A percentile compares a stretch with the other conserved stretches of the same genome.
Conservation (phyloP, 805 yeast species). For the Cyberlindnera sargentensis region DNA sequence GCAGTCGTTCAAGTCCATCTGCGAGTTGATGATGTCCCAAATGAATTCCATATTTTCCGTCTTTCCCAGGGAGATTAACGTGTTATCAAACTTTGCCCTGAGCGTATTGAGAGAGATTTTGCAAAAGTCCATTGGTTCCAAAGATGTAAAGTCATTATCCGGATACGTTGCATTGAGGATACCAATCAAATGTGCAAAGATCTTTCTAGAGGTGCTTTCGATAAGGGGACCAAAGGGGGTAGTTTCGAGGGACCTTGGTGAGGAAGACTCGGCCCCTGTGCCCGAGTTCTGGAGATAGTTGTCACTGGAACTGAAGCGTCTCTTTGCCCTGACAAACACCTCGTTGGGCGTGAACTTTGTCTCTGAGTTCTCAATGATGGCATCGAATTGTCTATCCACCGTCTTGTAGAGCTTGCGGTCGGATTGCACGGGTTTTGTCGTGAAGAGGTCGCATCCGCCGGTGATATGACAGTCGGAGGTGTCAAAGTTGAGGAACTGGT, state of each 20-base stretch:
- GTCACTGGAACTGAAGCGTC: constrained; percentile 28
- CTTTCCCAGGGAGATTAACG: constrained; percentile 61
- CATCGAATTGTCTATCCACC: constrained; percentile 72
- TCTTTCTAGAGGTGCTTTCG: constrained; percentile 76
- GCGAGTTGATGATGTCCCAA: constrained; percentile 83
- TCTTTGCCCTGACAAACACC: constrained; percentile 34
- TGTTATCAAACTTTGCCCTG: constrained; percentile 65
- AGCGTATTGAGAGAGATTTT: constrained; percentile 43
- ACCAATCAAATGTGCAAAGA: constrained; percentile 86
- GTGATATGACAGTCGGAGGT: constrained; percentile 67
- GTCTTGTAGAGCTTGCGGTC: constrained; percentile 86
- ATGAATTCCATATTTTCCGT: constrained; percentile 50
- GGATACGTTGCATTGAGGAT: constrained; percentile 90
- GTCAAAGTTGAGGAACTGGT: constrained; percentile 76
- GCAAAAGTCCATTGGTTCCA: constrained; percentile 70
- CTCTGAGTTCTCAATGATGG: constrained; percentile 28
- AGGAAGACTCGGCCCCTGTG: constrained; percentile 5
- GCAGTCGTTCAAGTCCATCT: constrained; percentile 59
- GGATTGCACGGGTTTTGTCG: constrained; percentile 88
- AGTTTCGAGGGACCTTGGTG: constrained; percentile 12
- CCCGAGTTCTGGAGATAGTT: constrained; percentile 1
- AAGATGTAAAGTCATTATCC: constrained; percentile 86
- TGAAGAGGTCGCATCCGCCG: constrained; percentile 90
- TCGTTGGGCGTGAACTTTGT: constrained; percentile 17
- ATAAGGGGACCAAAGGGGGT: constrained; percentile 91